These are phyloP conservation scores for Coccomyxa sp. DNA, from an alignment of 139 green algal species.

Conservation along the genomic window DNA sequence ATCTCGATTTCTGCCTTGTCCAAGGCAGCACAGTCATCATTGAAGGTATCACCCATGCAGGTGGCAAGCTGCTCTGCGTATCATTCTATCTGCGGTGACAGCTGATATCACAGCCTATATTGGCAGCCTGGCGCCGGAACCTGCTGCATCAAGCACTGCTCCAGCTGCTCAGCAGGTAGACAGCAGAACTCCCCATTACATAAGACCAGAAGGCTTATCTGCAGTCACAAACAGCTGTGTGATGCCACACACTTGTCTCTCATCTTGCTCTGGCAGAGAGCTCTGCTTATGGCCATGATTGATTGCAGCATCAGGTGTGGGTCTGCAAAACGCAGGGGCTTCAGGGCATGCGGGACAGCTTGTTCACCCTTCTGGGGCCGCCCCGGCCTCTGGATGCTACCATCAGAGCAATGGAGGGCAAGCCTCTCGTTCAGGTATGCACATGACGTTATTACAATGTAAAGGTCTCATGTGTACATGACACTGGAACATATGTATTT, in stretches of 20 bases:
- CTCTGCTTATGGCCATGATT: neutral
- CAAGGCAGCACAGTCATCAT: neutral
- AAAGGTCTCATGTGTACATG: neutral
- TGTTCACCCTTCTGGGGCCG: conserved; percentile 8
- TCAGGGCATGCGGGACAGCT: neutral
- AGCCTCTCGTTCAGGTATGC: neutral
- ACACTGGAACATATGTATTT: neutral
- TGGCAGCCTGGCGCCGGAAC: conserved; percentile 2
- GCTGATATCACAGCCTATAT: no score
- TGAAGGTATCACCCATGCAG: neutral
- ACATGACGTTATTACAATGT: neutral
- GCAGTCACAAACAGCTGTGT: neutral
- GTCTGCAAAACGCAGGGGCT: conserved; percentile 4
- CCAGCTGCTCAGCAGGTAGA: neutral
- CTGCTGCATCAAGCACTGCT: neutral
- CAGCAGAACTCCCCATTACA: neutral
- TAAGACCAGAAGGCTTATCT: neutral
- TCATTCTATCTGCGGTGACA: neutral
- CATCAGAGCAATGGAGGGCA: neutral
- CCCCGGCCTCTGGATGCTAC: neutral
- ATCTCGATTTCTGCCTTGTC: no score
- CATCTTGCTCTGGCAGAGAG: neutral
- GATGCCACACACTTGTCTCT: no score
- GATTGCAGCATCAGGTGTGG: neutral
- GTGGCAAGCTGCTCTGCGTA: conserved; percentile 5